These are phyloP conservation scores for Globisporangium alternatum DNA, from an alignment of 352 stramenopile genomes.

Conservation along the genomic window DNA sequence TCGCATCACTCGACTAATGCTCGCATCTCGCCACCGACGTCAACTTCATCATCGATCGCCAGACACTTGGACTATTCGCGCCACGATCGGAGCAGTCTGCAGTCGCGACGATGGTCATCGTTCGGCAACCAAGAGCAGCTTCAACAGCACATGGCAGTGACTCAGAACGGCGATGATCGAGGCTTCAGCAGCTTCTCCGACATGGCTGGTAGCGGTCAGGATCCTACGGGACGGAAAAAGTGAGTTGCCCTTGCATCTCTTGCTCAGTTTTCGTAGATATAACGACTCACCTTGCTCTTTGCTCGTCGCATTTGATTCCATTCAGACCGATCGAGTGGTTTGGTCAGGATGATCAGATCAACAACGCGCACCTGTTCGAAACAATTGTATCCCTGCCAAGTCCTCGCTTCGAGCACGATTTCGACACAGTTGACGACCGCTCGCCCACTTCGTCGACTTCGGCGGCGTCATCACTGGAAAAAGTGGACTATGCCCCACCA, in stretches of 20 bases:
- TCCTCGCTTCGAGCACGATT: constrained; percentile 18
- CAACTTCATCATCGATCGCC: not conserved
- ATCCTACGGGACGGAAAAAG: constrained; percentile 11
- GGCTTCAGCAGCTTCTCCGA: constrained; percentile 1
- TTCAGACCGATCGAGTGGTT: constrained; percentile 41
- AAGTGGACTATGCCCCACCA: not conserved
- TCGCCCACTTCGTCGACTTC: constrained; percentile 1
- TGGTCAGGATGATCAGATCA: constrained; percentile 53
- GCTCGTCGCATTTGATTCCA: not conserved
- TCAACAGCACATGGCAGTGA: not conserved
- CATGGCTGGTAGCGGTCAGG: not conserved
- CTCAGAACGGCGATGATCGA: not conserved
- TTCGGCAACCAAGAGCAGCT: constrained; percentile 47
- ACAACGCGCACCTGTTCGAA: constrained; percentile 54
- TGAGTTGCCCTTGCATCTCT: not conserved
- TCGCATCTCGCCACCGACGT: not conserved
- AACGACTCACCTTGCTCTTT: not conserved
- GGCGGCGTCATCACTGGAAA: not conserved
- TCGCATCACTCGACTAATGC: constrained; percentile 11
- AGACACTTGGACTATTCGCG: not conserved
- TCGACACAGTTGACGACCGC: not conserved
- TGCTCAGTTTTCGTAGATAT: not conserved
- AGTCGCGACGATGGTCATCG: constrained; percentile 33
- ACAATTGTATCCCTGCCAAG: constrained; percentile 38
- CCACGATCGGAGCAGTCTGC: constrained; percentile 19